A percentile compares a stretch with the other conserved stretches of the same genome.
Evolutionary conservation across 495 filamentous ascomycete species (phyloP).

Genomic region (Aspergillus egyptiacus): DNA sequence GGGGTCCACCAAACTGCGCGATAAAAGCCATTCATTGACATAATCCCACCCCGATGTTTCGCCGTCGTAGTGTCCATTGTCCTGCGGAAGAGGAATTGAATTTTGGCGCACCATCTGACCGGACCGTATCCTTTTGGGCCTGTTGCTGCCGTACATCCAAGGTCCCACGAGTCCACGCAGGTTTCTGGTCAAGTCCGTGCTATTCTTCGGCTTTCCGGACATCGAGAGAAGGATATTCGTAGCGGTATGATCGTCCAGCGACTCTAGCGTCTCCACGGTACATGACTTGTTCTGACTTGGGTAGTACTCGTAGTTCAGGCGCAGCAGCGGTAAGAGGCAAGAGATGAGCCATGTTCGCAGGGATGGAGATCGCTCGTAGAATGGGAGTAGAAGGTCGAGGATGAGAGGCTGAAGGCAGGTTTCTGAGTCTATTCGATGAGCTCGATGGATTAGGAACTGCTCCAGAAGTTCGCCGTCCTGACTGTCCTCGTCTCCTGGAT

Average conservation of each 20-base stretch:
- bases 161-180: conserved; percentile 70
- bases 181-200: conserved; percentile 57
- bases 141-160: conserved; percentile 69
- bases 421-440: conserved; percentile 69
- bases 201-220: conserved; percentile 40
- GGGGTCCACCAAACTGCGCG: conserved; percentile 47
- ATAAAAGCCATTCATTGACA: conserved; percentile 76
- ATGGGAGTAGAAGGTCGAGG: conserved; percentile 65
- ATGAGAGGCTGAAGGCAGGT: conserved; percentile 70
- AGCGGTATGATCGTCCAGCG: conserved; percentile 52
- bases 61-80: conserved; percentile 16
- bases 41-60: conserved; percentile 59
- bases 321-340: conserved; percentile 67
- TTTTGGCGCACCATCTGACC: conserved; percentile 27
- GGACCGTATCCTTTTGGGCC: conserved; percentile 55
- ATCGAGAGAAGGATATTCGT: conserved; percentile 65
- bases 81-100: conserved; percentile 27
- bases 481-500: conserved; percentile 40
- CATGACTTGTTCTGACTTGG: conserved; percentile 49
- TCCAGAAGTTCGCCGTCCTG: conserved; percentile 51
- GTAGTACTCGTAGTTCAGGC: conserved; percentile 82
- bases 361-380: conserved; percentile 59
- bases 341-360: conserved; percentile 75
- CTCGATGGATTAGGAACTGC: conserved; percentile 71
- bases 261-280: conserved; percentile 55